Percentiles rank a stretch among this genome's conserved stretches.
Evolutionary conservation across 2,329 filamentous ascomycete species (phyloP).

Genomic region (Plectosphaerella sp.): DNA sequence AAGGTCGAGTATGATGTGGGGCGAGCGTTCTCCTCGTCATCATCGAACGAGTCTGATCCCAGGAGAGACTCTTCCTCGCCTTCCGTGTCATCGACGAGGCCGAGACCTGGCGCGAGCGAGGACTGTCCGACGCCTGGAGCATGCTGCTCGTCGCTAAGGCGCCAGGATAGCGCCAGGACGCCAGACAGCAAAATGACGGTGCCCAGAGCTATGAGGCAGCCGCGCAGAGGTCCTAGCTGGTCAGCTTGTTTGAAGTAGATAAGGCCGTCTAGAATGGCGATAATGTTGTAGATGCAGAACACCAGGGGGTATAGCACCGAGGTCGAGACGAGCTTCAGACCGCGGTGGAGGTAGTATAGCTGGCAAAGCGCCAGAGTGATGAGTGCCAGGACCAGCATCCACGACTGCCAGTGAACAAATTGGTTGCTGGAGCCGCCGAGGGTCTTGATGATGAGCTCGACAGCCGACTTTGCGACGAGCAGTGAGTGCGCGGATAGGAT

Average conservation of each 20-base stretch:
- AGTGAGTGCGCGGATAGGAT: constrained; percentile 92
- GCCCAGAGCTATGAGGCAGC: constrained; percentile 77
- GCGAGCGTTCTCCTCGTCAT: constrained; percentile 31
- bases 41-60: constrained; percentile 38
- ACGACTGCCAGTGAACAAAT: constrained; percentile 93
- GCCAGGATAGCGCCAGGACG: constrained; percentile 89
- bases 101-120: constrained; percentile 75
- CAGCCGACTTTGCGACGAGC: constrained; percentile 91
- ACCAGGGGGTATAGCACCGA: constrained; percentile 95
- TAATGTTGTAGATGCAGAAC: constrained; percentile 99
- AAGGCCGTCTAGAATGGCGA: constrained; percentile 92
- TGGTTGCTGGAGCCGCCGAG: constrained; percentile 84
- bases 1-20: constrained; percentile 46
- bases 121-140: constrained; percentile 59
- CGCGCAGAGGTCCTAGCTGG: constrained; percentile 70
- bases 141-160: constrained; percentile 73
- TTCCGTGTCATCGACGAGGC: constrained; percentile 67
- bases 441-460: constrained; percentile 86
- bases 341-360: constrained; percentile 91
- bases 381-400: constrained; percentile 81
- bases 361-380: constrained; percentile 80
- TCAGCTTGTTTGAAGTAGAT: constrained; percentile 94
- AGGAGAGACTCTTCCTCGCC: constrained; percentile 55
- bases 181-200: constrained; percentile 82
- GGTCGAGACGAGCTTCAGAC: constrained; percentile 90